Conservation (phyloP, 495 filamentous ascomycete genomes). For the Penicillium verhagenii region DNA sequence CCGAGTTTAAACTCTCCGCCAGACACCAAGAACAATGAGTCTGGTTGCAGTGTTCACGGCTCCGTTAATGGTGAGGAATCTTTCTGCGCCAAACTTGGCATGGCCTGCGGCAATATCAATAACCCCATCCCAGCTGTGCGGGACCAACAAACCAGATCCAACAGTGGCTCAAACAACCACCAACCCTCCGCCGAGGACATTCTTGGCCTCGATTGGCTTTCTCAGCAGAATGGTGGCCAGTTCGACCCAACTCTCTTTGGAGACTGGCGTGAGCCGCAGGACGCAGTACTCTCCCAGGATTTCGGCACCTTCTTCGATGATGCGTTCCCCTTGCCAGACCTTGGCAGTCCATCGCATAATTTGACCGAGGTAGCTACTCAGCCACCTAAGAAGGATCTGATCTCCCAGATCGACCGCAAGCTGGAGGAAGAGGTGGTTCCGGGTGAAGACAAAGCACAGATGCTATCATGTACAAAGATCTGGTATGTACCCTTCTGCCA, state of each 20-base stretch:
- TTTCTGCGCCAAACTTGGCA: slow-evolving; percentile 69
- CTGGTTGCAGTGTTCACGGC: slow-evolving; percentile 22
- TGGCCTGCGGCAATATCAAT: slow-evolving; percentile 69
- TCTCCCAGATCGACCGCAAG: slow-evolving; percentile 68
- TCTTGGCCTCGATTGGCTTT: slow-evolving; percentile 69
- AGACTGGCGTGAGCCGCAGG: slow-evolving; percentile 89
- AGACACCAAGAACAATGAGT: slow-evolving; percentile 59
- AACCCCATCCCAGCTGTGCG: slow-evolving; percentile 61
- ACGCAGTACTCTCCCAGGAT: slow-evolving; percentile 66
- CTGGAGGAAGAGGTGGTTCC: slow-evolving; percentile 68
- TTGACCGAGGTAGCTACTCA: slow-evolving; percentile 45
- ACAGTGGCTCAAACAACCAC: slow-evolving; percentile 30
- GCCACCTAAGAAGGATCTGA: slow-evolving; percentile 59
- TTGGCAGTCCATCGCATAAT: slow-evolving; percentile 72
- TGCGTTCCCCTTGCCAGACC: slow-evolving; percentile 74
- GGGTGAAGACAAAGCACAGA: slow-evolving; percentile 59
- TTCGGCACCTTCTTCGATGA: slow-evolving; percentile 83
- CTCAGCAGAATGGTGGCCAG: slow-evolving; percentile 79
- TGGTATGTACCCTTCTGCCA: slow-evolving; percentile 61
- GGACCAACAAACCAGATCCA: slow-evolving; percentile 25
- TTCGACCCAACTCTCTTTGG: slow-evolving; percentile 93
- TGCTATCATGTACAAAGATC: slow-evolving; percentile 85
- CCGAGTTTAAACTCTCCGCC: slow-evolving; percentile 57
- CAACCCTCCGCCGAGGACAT: slow-evolving; percentile 15
- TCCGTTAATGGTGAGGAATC: slow-evolving; percentile 55